Base-by-base conservation (phyloP, 1,139 yeast species). In the Candida labiduridarum region DNA sequence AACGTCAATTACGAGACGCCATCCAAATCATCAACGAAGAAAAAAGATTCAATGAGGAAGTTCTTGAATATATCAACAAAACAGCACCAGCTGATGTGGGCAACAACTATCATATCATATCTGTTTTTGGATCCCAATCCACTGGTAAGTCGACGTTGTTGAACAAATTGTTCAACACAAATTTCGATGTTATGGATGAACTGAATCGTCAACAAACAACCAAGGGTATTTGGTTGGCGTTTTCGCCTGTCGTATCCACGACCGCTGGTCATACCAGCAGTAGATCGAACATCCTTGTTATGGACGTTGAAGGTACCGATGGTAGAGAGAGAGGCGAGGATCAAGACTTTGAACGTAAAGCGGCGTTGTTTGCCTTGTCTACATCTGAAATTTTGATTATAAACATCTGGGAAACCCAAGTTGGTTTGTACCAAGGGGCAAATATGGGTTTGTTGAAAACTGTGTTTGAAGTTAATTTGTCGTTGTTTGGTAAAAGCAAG, bases 311-410 rank as follows among this genome's bases (percentile, higher is more conserved):
- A 70, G 99, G 99, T 44, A 91, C 98, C 1, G 99, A 94, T 69
- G 99, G 99, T 44, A 80, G 97, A 56, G 99, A 94, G 69, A 80
- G 98, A 52, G 99, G 99, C 14, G 99, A 94, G 60, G 99, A 94
- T 67, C 98, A 94, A 67, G 99, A 94, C 67, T 94, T 94, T 68
- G 99, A 94, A 68, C 80, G 99, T 52, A 94, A 94, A 63, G 92
- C 97, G 1, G 98, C 99, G 0, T 72, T 95, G 46, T 94, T 94
- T 76, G 98, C 99, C 0, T 74, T 94, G 54, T 84, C 98, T 7
- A 92, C 97, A 0, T 85, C 96, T 15, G 99, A 94, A 64, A 85
- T 92, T 2, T 77, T 94, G 60, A 91, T 94, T 54, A 87, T 94
- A 49, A 94, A 94, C 67, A 84, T 94, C 66, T 94, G 99, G 98